Evolutionary conservation across 208 protist genomes (phyloP).

Genomic region (Trypanosoma platydactyli): DNA sequence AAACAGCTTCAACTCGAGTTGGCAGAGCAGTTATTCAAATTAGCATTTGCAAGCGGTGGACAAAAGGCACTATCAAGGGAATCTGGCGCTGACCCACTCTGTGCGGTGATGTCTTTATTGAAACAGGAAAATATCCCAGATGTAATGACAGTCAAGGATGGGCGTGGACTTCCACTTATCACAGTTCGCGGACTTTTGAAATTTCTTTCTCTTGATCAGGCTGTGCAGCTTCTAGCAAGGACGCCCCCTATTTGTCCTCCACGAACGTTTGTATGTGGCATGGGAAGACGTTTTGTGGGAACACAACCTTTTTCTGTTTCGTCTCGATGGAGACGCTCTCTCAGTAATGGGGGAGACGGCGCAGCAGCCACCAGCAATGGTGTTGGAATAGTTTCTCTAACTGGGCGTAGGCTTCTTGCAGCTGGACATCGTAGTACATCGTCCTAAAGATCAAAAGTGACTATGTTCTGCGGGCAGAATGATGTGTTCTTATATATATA

Average conservation of each 20-base stretch:
- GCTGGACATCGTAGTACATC: background rate
- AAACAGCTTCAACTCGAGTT: slow-evolving; percentile 76
- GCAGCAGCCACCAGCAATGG: background rate
- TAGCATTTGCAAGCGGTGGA: slow-evolving; percentile 53
- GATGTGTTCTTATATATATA: no score
- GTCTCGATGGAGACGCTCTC: background rate
- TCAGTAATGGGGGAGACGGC: background rate
- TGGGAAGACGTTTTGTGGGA: background rate
- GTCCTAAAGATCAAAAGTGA: background rate
- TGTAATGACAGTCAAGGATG: slow-evolving; percentile 61
- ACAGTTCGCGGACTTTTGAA: slow-evolving; percentile 53
- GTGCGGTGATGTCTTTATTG: slow-evolving; percentile 43
- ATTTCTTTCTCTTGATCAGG: slow-evolving; percentile 62
- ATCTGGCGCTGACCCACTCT: slow-evolving; percentile 7
- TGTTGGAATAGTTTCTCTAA: background rate
- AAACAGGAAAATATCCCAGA: slow-evolving; percentile 53
- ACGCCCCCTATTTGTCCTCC: slow-evolving; percentile 58
- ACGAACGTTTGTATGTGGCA: slow-evolving; percentile 53
- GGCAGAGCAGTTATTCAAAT: slow-evolving; percentile 68
- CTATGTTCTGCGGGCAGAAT: no score
- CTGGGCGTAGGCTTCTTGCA: background rate
- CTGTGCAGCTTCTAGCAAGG: slow-evolving; percentile 53
- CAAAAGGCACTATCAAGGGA: slow-evolving; percentile 24
- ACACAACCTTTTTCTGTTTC: background rate
- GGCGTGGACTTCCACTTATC: slow-evolving; percentile 50